phyloP scores from a whole-genome alignment of 192 early-diverging fungal genomes.

The Linnemannia elongata region DNA sequence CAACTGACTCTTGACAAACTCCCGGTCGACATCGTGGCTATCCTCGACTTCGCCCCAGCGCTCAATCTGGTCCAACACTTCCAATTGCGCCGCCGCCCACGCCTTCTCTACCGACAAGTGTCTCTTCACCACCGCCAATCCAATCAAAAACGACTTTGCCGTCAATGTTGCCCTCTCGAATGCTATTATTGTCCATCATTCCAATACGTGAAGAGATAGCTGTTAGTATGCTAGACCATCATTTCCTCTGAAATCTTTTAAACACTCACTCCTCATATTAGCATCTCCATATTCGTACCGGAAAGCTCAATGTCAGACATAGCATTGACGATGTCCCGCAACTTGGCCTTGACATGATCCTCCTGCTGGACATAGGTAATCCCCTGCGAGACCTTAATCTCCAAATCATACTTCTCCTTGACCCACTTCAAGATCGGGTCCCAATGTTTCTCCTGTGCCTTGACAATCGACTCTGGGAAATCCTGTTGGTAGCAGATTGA shows the following conservation, averaged over 20 bases:
- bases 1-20: slow-evolving; percentile 81
- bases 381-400: slow-evolving; percentile 79
- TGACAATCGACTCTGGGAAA: slow-evolving; percentile 82
- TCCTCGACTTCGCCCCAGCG: slow-evolving; percentile 82
- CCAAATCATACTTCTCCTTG: slow-evolving; percentile 71
- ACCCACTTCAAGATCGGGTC: slow-evolving; percentile 85
- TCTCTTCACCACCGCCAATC: slow-evolving; percentile 86
- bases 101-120: slow-evolving; percentile 81
- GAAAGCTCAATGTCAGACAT: slow-evolving; percentile 83
- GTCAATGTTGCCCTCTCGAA: slow-evolving; percentile 90
- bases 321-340: slow-evolving; percentile 66
- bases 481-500: slow-evolving; percentile 89
- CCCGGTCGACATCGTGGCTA: slow-evolving; percentile 81
- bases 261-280: neutral
- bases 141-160: slow-evolving; percentile 93
- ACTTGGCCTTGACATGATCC: slow-evolving; percentile 65
- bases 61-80: slow-evolving; percentile 88
- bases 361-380: slow-evolving; percentile 80
- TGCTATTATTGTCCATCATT: slow-evolving; percentile 57
- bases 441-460: slow-evolving; percentile 86
- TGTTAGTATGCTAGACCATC: neutral
- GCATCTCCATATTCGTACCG: slow-evolving; percentile 27
- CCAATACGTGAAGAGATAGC: neutral
- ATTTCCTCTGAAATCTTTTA: neutral
- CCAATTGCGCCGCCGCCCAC: slow-evolving; percentile 83